Evolutionary conservation across 306 rosid species (phyloP).

Genomic region (Datisca glomerata): DNA sequence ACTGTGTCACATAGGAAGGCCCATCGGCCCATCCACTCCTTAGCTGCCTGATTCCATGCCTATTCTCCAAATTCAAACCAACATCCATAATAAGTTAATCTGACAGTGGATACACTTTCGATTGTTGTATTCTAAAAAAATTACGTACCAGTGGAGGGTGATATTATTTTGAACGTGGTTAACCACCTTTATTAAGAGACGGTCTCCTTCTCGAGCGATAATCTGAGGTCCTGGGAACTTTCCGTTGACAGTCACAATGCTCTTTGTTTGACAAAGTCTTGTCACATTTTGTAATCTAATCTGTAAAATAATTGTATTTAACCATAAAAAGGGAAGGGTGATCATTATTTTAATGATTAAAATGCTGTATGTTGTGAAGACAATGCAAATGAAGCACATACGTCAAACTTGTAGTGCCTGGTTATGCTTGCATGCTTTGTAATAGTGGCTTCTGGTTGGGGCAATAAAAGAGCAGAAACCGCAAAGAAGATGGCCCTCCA

Average conservation of each 20-base stretch:
- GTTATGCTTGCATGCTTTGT: slow-evolving; percentile 40
- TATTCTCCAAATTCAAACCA: no score
- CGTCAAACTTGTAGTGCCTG: slow-evolving; percentile 60
- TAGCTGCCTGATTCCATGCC: slow-evolving; percentile 56
- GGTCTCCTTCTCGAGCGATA: slow-evolving; percentile 73
- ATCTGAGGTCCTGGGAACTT: slow-evolving; percentile 54
- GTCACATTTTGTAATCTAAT: slow-evolving; percentile 46
- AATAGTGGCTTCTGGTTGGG: slow-evolving; percentile 23
- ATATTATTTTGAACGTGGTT: slow-evolving; percentile 49
- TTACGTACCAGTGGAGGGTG: slow-evolving; percentile 44
- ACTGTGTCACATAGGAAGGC: slow-evolving; percentile 64
- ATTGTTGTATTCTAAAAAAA: background rate
- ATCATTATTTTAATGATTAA: background rate
- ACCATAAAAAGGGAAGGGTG: no score
- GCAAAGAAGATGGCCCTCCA: slow-evolving; percentile 14
- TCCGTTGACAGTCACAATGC: slow-evolving; percentile 58
- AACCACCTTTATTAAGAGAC: slow-evolving; percentile 42
- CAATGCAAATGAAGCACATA: slow-evolving; percentile 13
- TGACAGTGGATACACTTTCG: no score
- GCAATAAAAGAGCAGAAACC: slow-evolving; percentile 19
- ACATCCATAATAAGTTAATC: no score
- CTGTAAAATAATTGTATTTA: no score
- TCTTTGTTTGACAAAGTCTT: slow-evolving; percentile 63
- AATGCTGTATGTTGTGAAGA: background rate
- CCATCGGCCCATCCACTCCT: slow-evolving; percentile 75